Conservation (phyloP, 1,284 basidiomycete species). For the Moesziomyces antarcticus region DNA sequence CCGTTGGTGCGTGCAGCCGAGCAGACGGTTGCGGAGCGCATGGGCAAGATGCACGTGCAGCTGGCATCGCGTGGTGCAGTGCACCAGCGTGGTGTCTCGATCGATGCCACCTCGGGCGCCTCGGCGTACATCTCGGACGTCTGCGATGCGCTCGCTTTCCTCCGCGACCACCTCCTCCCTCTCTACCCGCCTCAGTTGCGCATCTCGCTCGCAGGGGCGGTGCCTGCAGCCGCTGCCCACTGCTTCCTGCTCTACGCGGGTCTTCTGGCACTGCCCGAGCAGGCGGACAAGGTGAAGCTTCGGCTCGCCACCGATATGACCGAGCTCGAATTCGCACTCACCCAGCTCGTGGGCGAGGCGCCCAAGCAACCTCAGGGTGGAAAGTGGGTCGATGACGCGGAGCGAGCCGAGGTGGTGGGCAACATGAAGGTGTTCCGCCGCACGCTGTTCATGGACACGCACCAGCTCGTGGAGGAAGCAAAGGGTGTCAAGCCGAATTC, state of each 20-base stretch:
- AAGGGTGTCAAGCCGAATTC: background rate
- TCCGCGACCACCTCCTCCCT: conserved; percentile 10
- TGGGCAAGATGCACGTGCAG: conserved; percentile 28
- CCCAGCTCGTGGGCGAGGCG: conserved; percentile 51
- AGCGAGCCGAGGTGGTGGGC: background rate
- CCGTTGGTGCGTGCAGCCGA: conserved; percentile 1
- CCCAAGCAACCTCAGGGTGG: too few relatives aligned
- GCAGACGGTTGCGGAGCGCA: background rate
- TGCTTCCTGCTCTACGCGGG: conserved; percentile 88
- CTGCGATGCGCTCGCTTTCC: conserved; percentile 8
- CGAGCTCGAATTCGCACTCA: conserved; percentile 84
- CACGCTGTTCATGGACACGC: conserved; percentile 11
- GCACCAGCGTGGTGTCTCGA: conserved; percentile 3
- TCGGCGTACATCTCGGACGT: conserved; percentile 20
- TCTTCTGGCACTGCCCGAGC: conserved; percentile 71
- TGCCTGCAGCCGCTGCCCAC: conserved; percentile 2
- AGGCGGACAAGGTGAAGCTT: conserved; percentile 88
- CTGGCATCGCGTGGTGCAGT: conserved; percentile 1
- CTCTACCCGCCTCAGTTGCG: conserved; percentile 7
- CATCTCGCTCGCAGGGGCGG: background rate
- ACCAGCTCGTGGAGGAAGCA: conserved; percentile 10
- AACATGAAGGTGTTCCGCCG: conserved; percentile 19
- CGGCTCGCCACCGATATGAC: conserved; percentile 95
- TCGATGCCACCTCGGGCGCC: conserved; percentile 25
- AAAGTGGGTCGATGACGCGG: background rate